Conservation (phyloP, 2,329 filamentous ascomycete species). For the Didymella glomerata region DNA sequence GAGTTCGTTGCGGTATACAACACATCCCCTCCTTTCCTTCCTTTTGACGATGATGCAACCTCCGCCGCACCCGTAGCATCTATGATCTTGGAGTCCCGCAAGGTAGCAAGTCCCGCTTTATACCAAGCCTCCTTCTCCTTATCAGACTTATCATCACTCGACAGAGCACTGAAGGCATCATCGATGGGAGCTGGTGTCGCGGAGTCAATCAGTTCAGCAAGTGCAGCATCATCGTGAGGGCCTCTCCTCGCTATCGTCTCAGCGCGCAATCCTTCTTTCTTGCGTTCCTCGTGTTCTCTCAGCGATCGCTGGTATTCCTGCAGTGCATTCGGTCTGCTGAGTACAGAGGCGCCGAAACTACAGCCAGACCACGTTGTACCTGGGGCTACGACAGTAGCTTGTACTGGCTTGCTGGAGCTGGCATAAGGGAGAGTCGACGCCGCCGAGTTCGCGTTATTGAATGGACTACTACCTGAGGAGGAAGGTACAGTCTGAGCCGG, state of each 20-base stretch:
- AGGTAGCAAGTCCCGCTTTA: neutral
- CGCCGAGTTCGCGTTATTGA: too few relatives aligned
- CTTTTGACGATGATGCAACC: neutral
- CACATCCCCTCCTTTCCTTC: neutral
- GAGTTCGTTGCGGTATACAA: neutral
- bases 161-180: neutral
- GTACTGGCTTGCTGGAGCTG: neutral
- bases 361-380: neutral
- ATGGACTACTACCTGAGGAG: neutral
- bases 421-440: neutral
- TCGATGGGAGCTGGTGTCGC: neutral
- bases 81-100: neutral
- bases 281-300: neutral
- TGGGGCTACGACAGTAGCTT: neutral
- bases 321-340: neutral
- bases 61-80: too few relatives aligned
- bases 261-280: neutral
- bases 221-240: neutral
- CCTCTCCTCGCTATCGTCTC: neutral
- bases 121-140: neutral
- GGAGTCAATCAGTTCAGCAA: neutral
- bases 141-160: neutral
- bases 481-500: too few relatives aligned
- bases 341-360: too few relatives aligned
- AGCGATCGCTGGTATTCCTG: neutral